Evolutionary conservation across 495 filamentous ascomycete genomes (phyloP), one percentile per base, ranked within the genome.

Genomic region (Xylaria sp.): DNA sequence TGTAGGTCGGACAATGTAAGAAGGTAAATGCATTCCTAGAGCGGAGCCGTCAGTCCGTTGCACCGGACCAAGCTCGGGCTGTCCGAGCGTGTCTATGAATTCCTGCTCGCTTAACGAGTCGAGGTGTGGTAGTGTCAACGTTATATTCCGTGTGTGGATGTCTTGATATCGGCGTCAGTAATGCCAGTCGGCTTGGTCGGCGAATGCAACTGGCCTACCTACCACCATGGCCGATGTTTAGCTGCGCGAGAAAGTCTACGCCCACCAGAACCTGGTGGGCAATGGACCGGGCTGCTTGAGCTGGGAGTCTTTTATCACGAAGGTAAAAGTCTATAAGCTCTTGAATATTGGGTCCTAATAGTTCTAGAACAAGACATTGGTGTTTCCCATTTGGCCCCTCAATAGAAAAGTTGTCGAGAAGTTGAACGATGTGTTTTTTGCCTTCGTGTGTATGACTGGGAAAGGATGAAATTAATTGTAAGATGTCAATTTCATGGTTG

Each of bases 1-100:
- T 2, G 43, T 43, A 37, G 64, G 64, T 48, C 64, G 64, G 29
- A 67, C 64, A n/a, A 67, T 55, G 50, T 67, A 67, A 57, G 33
- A 12, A n/a, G 64, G 64, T 29, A 67, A 8, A 21, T 67, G 46
- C 41, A 19, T 33, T 31, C n/a, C 43, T 24, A 29, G 26, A 29
- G 31, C 46, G 19, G 19, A 40, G 17, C 48, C 64, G 37, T 67
- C 64, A 52, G 21, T 33, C 24, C 64, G 35, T 11, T 31, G 31
- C 40, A 67, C 64, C 29, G n/a, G 48, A 7, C 31, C 41, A 14
- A 48, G 53, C 37, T 67, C 64, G 15, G 46, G 64, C 48, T 29
- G 17, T 19, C 64, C 64, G 37, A 67, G 40, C 31, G 40, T 41
- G 33, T 53, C 37, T 15, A 67, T 15, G 29, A 67, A 55, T 33